Percentiles rank a stretch among this genome's conserved stretches.
These are phyloP conservation scores for Cyclaneusma minus DNA, from an alignment of 2,329 filamentous ascomycete species.

Conservation along the genomic window DNA sequence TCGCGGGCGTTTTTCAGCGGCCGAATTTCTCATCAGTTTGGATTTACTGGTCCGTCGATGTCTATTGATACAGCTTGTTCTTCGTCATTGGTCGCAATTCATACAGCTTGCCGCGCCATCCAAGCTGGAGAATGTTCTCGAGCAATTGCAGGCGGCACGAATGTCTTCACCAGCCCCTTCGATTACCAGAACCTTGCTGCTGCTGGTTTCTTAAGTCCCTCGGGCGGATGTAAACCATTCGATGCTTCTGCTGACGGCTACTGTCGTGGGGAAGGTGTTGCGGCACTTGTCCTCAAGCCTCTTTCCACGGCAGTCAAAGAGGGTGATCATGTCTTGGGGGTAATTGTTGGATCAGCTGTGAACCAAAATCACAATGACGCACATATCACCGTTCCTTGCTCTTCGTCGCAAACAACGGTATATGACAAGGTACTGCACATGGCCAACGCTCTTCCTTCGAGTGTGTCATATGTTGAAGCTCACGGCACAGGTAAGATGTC, in stretches of 20 bases:
- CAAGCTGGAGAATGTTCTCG: constrained; percentile 7
- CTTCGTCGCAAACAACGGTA: constrained; percentile 13
- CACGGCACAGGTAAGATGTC: constrained; percentile 20
- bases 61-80: constrained; percentile 23
- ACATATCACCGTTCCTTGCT: constrained; percentile 12
- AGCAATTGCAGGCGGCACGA: constrained; percentile 11
- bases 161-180: constrained; percentile 6
- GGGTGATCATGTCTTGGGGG: constrained; percentile 26
- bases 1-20: constrained; percentile 15
- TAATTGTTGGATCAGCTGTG: constrained; percentile 15
- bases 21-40: constrained; percentile 20
- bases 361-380: constrained; percentile 21
- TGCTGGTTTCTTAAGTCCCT: neutral
- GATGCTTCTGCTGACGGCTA: constrained; percentile 35
- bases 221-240: constrained; percentile 26
- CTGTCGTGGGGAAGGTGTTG: constrained; percentile 34
- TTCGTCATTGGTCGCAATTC: constrained; percentile 21
- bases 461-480: constrained; percentile 18
- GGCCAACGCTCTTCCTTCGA: constrained; percentile 10
- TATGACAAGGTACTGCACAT: constrained; percentile 14
- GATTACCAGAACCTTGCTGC: neutral
- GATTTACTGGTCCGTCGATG: constrained; percentile 19
- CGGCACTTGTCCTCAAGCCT: constrained; percentile 30
- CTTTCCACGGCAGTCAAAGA: constrained; percentile 29
- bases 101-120: constrained; percentile 18